Percentiles rank a stretch among this genome's conserved stretches.
Evolutionary conservation across 345 rosid genomes (phyloP).

Genomic region (Erysimum cheiranthoides): DNA sequence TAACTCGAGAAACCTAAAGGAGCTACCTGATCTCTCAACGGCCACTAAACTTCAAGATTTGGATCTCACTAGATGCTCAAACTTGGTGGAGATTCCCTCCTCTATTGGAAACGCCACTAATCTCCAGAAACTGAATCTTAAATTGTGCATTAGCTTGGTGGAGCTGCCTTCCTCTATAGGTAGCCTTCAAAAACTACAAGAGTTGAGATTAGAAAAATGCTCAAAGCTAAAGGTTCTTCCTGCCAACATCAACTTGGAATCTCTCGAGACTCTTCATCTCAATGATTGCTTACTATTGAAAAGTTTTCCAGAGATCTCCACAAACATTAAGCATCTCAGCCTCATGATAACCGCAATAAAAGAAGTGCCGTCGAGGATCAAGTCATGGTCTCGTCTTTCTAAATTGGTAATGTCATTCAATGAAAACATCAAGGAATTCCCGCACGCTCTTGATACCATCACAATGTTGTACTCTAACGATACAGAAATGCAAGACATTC

Average conservation of each 20-base stretch:
- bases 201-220: not conserved
- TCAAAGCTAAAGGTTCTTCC: not conserved
- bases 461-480: not conserved
- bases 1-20: not conserved
- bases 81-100: not conserved
- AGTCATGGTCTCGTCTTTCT: not conserved
- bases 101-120: not conserved
- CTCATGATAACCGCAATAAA: not conserved
- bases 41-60: not conserved
- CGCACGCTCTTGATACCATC: not conserved
- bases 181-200: not conserved
- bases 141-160: not conserved
- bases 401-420: not conserved
- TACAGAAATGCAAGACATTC: not conserved
- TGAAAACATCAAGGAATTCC: not conserved
- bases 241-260: not conserved
- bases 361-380: not conserved
- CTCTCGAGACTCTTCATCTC: not conserved
- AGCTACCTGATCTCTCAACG: not conserved
- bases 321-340: not conserved
- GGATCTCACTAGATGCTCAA: not conserved
- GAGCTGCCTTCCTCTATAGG: not conserved
- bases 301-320: not conserved
- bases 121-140: not conserved
- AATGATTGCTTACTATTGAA: not conserved